phyloP scores from a whole-genome alignment of 2,329 filamentous ascomycete species.

The Clarireedia monteithiana region DNA sequence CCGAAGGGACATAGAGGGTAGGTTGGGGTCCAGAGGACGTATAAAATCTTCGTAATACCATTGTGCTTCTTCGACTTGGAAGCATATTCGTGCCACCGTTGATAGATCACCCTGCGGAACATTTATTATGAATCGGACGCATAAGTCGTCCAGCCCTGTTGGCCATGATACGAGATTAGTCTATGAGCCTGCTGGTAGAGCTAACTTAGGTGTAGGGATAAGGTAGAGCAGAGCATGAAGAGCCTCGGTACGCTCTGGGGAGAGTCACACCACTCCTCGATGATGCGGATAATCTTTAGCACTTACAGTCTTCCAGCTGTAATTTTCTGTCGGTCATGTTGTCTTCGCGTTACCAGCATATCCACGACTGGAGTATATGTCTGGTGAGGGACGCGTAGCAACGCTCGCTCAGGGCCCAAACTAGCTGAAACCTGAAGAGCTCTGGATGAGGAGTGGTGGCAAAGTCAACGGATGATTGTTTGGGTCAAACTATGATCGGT shows the following conservation, averaged over 20 bases:
- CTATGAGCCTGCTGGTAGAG: not conserved
- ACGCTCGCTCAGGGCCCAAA: conserved; percentile 4
- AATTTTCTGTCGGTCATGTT: conserved; percentile 72
- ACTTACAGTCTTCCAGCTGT: conserved; percentile 81
- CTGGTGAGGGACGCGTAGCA: conserved; percentile 12
- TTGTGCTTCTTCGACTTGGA: conserved; percentile 98
- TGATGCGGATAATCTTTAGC: not conserved
- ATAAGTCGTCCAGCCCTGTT: conserved; percentile 90
- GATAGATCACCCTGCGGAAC: conserved; percentile 84
- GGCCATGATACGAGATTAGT: conserved; percentile 14
- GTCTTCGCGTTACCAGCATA: conserved; percentile 52
- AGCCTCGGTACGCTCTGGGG: not conserved
- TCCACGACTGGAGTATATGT: conserved; percentile 33
- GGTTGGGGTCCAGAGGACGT: conserved; percentile 73
- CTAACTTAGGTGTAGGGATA: not conserved
- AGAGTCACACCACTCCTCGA: not conserved
- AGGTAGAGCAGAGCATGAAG: not conserved
- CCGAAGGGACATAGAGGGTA: conserved; percentile 79
- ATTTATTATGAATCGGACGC: conserved; percentile 97
- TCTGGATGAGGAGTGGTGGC: conserved; percentile 10
- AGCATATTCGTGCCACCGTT: conserved; percentile 89
- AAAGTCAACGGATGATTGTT: not conserved
- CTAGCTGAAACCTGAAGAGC: conserved; percentile 9
- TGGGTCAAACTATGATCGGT: not conserved
- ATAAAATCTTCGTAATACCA: conserved; percentile 99